Evolutionary conservation across 2,329 filamentous ascomycete species (phyloP), one percentile per base, ranked within the genome.

Genomic region (Fusarium sp.): DNA sequence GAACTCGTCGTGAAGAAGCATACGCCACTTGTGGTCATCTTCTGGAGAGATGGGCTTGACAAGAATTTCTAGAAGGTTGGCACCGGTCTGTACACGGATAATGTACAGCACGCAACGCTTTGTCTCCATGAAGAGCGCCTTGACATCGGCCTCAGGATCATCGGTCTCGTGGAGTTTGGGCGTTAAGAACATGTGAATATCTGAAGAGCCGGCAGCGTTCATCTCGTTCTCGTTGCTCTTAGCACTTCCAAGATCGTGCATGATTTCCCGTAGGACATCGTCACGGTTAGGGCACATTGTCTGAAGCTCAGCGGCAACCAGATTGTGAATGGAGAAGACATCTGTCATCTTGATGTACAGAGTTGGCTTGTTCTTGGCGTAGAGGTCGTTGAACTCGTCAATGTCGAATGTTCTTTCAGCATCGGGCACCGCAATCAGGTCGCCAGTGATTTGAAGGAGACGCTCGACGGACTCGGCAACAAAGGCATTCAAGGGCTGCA

Each of bases 301-400:
- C 8, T 90, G 84, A 51, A 98, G 88, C 74, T 98, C 94, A 25
- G 90, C 86, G 5, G 93, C 91, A 58, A 98, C 88, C 24, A 98
- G 86, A 69, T 91, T 94, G 81, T 99, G 97, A 63, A 99, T 95
- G 51, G 95, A 93, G 79, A 99, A 98, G 61, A 99, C 94, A 79
- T 99, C 96, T 18, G 92, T 89, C 88, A 99, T 95, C 83, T 99
- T 99, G 84, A 99, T 97, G 83, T 98, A 99, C n/a, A 99, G 86
- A 0, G 95, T 98, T 9, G 96, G 96, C 81, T 97, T 97, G 70
- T 94, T 96, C 79, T 97, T 94, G 60, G 95, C 93, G 78, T 98
- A 98, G 9, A 99, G 87, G 77, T 99, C 96, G 78, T 98, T 98
- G 87, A 96, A 99, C 79, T 98, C 96, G 78, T 99, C 96, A 78